Base-by-base conservation (phyloP, 371 early-diverging fungal genomes). In the Mucor saturninus region DNA sequence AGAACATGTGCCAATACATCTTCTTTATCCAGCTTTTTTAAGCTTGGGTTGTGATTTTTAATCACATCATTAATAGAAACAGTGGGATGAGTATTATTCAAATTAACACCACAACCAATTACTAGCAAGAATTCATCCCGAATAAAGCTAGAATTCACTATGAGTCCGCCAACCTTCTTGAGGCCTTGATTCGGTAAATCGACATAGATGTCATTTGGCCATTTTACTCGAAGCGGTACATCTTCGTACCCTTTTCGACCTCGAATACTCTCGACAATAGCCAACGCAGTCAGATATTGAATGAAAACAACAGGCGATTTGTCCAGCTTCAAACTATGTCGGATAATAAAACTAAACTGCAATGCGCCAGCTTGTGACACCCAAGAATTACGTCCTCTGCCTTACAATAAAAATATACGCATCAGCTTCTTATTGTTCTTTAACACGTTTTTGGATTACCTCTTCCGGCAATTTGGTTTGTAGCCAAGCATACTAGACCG, bases 131-230 rank as follows among this genome's bases (percentile, higher is more conserved):
- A 96, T 60, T 82, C 81, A 31, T 87, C 80, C 13, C 75, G 71
- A 54, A 73, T 62, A 76, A 83, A 91, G 46, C 86, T 86, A 1
- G 93, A 93, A 65, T 89, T 91, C 48, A 95, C 91, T 14, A 97
- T 75, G 4, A 96, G 83, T 0, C 97, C 97, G 42, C 95, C 94
- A 35, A 97, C 72, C 57, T 75, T 84, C 72, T 95, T 94, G 29
- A 85, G 66, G 14, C 63, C 45, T 42, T 59, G 64, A 8, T 61
- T 30, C 0, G 45, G 50, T 2, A 75, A 58, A 59, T 83, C 72
- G 0, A 83, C 88, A 72, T 96, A 96, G 21, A 97, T 81, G 64
- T 97, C 97, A 63, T 97, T 97, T 26, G 97, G 97, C 97, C 97
- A 97, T 73, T 97, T 97, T 42, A 97, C 68, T 31, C 83, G 81